Base-by-base conservation (phyloP, 2,329 filamentous ascomycete genomes). In the Aureobasidium sp. region DNA sequence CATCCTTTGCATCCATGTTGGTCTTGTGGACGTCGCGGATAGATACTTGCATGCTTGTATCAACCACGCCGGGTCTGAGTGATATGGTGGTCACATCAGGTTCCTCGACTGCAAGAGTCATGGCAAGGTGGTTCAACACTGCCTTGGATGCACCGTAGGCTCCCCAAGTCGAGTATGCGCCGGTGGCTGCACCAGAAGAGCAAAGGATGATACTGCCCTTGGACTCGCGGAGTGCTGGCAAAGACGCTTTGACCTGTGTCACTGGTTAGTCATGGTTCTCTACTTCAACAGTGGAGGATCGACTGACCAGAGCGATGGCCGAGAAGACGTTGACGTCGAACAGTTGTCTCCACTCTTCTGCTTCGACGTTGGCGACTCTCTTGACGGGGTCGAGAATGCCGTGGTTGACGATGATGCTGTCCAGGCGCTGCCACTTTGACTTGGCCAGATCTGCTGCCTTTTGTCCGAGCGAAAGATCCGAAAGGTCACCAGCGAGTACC, bases 241-340 rank as follows among this genome's bases (percentile, higher is more conserved):
- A 78, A 1, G 84, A 83, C 19, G 87, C 84, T 75, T 89, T 84
- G 61, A 86, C 80, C 89, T 92, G 63, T 23, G 23, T 9, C 27
- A 13, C 5, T 31, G 29, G 57, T 45, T 23, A 55, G 58, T 27
- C 21, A 4, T 38, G 35, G 13, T 23, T n/a, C 38, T 50, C 31
- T 46, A 19, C 10, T 57, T 40, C 35, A 60, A 57, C 51, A 61
- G 38, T 54, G 11, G 31, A 35, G 31, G 35, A n/a, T 54, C 27
- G 5, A 72, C 83, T 69, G 77, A 95, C 89, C 73, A 96, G 78
- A 35, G 84, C 85, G 46, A 96, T 77, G 29, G 84, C 84, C 65
- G 90, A 93, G 71, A 96, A 91, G 67, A 97, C 84, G 71, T 97
- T 97, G 63, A 90, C 78, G 66, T 95, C 86, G 73, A 90, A 96